These are phyloP conservation scores for Boletus rubescentipes DNA, from an alignment of 768 basidiomycete species.

Conservation along the genomic window DNA sequence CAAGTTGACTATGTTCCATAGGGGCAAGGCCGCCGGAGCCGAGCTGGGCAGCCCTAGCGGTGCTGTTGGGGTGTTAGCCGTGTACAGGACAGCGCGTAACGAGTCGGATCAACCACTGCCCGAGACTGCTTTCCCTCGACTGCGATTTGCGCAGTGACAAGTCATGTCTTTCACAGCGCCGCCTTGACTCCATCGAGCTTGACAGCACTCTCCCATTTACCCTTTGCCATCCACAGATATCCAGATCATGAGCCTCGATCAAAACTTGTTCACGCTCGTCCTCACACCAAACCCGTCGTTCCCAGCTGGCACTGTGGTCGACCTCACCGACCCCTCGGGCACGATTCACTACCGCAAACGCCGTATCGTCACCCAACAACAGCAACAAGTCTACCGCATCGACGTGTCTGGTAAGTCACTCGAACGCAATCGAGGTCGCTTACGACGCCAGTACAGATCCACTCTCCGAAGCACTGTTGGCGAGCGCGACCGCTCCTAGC, in stretches of 20 bases:
- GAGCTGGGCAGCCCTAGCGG: no score
- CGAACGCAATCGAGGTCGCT: neutral
- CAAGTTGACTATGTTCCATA: no score
- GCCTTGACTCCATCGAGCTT: neutral
- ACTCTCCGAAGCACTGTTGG: slow-evolving; percentile 66
- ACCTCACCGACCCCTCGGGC: slow-evolving; percentile 67
- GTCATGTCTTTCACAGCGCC: neutral
- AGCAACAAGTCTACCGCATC: slow-evolving; percentile 49
- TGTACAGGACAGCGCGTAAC: no score
- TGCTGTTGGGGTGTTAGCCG: no score
- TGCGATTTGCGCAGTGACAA: neutral
- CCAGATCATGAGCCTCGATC: slow-evolving; percentile 79
- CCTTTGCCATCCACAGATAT: no score
- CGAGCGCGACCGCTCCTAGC: slow-evolving; percentile 62
- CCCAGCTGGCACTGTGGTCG: slow-evolving; percentile 50
- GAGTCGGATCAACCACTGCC: neutral
- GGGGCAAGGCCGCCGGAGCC: no score
- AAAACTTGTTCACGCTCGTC: slow-evolving; percentile 81
- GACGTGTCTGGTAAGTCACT: slow-evolving; percentile 61
- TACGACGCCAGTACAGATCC: slow-evolving; percentile 52
- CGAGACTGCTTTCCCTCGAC: no score
- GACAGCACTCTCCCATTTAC: no score
- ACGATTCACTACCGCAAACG: slow-evolving; percentile 72
- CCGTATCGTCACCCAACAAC: slow-evolving; percentile 44
- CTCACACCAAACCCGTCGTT: slow-evolving; percentile 59